Base-by-base conservation (phyloP, 768 basidiomycete species). In the Boletus pseudo-olivaceus region DNA sequence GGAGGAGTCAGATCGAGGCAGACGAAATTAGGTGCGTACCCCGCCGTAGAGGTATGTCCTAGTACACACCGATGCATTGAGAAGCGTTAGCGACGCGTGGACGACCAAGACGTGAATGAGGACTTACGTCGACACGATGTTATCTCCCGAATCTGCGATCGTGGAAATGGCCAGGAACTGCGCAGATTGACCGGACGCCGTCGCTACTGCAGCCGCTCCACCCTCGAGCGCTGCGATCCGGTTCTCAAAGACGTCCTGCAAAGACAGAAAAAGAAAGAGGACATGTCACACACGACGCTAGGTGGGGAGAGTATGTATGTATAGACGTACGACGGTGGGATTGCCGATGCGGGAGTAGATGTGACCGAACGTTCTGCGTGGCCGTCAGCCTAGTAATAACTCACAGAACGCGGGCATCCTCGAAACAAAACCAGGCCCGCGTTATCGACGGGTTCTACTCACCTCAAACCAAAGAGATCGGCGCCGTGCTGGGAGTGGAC, bases 171-270 rank as follows among this genome's bases (percentile, higher is more conserved):
- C 78, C 70, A 86, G 71, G 63, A 83, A 81, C 54, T 85, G 83
- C 0, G 85, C 87, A 3, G 82, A 70, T 55, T 84, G 84, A 2
- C 84, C 87, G 43, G 81, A 82, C 0, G 84, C 66, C 5, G 77
- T 66, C 0, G 84, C 73, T 0, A 87, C 72, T 2, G 85, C 85
- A 0, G 83, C 84, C 0, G 67, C 73, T 0, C 85, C 86, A 2
- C 83, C 82, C 57, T 87, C 85, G 12, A 88, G 75, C 0, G 82
- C 81, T 0, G 86, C 79, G 2, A 87, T 79, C 5, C 85, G 76
- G 59, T 79, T 79, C 67, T 87, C 86, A 47, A 87, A 84, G 3
- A 86, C 77, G 38, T 85, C 82, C 82, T 81, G 7, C 26, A 10
- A 5, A 34, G 8, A 19, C 8, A 14, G 8, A 29, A 12, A 11